Conservation (phyloP, 306 rosid genomes). For the Phaseolus lunatus region DNA sequence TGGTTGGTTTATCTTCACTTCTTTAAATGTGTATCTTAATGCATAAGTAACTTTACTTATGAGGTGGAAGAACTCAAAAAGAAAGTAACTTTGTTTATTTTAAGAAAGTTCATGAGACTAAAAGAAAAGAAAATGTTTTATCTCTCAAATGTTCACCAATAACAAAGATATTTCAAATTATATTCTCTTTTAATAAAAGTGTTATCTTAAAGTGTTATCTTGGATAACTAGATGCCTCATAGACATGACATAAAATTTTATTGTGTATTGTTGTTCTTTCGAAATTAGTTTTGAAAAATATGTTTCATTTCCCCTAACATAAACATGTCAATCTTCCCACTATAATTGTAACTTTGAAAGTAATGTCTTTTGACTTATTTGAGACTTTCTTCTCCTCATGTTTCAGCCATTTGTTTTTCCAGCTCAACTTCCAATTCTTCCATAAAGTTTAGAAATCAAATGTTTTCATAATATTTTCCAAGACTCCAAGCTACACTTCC, state of each 20-base stretch:
- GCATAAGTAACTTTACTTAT: constrained; percentile 20
- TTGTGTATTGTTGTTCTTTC: background rate
- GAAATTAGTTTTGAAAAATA: background rate
- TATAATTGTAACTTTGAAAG: constrained; percentile 22
- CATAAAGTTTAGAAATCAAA: constrained; percentile 24
- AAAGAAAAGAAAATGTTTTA: background rate
- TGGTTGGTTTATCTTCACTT: background rate
- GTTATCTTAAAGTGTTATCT: background rate
- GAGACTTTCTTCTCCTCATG: background rate
- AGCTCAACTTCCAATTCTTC: constrained; percentile 43
- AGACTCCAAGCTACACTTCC: constrained; percentile 27
- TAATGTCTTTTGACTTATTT: background rate
- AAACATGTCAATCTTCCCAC: background rate
- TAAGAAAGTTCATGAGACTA: constrained; percentile 7
- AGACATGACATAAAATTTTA: background rate
- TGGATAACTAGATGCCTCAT: background rate
- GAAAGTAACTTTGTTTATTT: constrained; percentile 7
- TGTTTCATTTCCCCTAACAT: background rate
- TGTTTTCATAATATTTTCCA: constrained; percentile 22
- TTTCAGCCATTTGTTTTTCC: constrained; percentile 31
- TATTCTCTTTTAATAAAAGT: background rate
- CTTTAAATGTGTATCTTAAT: background rate
- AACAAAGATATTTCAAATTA: background rate
- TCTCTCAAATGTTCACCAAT: constrained; percentile 5
- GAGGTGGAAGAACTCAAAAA: constrained; percentile 4